Base-by-base conservation (phyloP, 2,329 filamentous ascomycete species). In the Ophiostoma perfectum region DNA sequence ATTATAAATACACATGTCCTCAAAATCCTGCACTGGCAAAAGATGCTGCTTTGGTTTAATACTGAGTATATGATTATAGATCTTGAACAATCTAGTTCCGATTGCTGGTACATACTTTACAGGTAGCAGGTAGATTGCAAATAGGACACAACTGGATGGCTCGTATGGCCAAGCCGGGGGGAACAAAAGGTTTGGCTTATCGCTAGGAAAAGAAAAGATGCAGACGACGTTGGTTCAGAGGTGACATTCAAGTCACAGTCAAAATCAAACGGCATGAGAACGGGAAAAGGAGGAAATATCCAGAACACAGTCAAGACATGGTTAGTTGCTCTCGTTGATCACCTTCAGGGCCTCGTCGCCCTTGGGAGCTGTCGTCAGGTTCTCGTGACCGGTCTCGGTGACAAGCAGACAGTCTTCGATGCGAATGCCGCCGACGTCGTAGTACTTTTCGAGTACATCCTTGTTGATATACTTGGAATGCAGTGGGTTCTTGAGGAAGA, bases 391-490 rank as follows among this genome's bases (percentile, higher is more conserved):
- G 38, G 85, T 81, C 70, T 89, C 82, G 1, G 90, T 95, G 64
- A 98, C 88, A 36, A 95, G 81, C 52, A 98, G 84, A 76, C 94
- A 91, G 75, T 98, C 93, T 80, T 99, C 95, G 70, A 98, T 96
- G 64, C 95, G 86, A 39, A 97, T 92, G 45, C 95, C 95, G 16
- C 94, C 95, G 0, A 98, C 89, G 39, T 79, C 80, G 81, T 91
- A 94, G 77, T 90, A 94, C 71, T 80, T 81, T 70, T 88, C 86
- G 65, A 95, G 78, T 5, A 89, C 83, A 5, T 82, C 80, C 72
- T 80, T 80, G 77, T 93, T 84, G 74, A 95, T 88, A 73, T 85
- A 90, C 69, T 82, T 81, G 52, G 82, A 80, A 75, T 90, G 87
- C 68, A 81, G 79, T 2, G 82, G 79, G 69, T 85, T 82, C 66